Conservation (phyloP, 345 rosid species). For the Eucalyptus curtisii region DNA sequence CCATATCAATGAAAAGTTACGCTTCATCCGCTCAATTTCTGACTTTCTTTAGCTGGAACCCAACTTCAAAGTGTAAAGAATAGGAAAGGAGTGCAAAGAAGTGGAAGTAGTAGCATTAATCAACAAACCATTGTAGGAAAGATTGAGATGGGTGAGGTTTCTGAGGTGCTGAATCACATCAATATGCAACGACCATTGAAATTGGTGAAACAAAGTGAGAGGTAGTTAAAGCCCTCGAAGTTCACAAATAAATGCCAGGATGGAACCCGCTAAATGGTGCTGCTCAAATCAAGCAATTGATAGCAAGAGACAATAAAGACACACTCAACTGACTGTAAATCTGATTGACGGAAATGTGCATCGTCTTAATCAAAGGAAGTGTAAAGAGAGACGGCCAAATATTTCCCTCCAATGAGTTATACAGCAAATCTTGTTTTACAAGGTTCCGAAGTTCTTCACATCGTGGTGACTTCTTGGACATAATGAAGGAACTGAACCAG, state of each 20-base stretch:
- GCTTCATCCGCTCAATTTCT: too few relatives aligned
- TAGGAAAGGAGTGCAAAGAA: not conserved
- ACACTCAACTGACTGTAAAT: conserved; percentile 1
- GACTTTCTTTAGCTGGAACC: not conserved
- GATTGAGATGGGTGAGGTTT: conserved; percentile 16
- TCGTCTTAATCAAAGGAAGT: not conserved
- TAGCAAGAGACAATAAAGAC: not conserved
- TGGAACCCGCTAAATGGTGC: conserved; percentile 16
- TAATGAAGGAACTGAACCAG: conserved; percentile 10
- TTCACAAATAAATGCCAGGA: conserved; percentile 1
- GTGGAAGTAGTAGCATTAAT: not conserved
- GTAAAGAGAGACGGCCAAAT: conserved; percentile 4
- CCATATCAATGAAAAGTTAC: too few relatives aligned
- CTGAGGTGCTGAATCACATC: conserved; percentile 1
- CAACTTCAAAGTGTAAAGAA: conserved; percentile 11
- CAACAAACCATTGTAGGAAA: conserved; percentile 20
- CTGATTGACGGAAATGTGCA: not conserved
- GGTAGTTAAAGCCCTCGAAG: not conserved
- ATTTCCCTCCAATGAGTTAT: conserved; percentile 15
- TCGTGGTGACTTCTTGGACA: not conserved
- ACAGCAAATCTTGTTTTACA: not conserved
- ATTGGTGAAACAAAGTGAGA: conserved; percentile 23
- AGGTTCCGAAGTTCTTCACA: conserved; percentile 17
- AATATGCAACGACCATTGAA: conserved; percentile 18
- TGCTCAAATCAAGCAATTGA: conserved; percentile 12